phyloP scores from a whole-genome alignment of 441 rosid species.

The Theobroma grandiflorum region DNA sequence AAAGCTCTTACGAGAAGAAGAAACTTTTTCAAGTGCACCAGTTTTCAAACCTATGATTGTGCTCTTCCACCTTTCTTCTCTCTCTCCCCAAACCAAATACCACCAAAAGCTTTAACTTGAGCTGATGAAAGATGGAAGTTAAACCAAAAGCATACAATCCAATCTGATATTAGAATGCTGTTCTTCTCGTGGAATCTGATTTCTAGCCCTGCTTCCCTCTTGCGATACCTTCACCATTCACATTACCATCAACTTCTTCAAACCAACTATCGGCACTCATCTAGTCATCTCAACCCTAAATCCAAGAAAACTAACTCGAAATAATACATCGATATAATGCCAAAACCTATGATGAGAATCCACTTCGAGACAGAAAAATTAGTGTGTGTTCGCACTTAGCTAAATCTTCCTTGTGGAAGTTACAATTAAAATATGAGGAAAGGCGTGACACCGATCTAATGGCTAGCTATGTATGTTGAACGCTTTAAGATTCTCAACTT shows the following conservation, averaged over 20 bases:
- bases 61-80: slow-evolving; percentile 20
- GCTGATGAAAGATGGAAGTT: neutral
- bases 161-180: neutral
- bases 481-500: slow-evolving; percentile 20
- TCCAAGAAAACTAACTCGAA: neutral
- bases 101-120: slow-evolving; percentile 12
- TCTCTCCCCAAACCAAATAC: neutral
- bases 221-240: neutral
- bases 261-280: neutral
- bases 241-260: slow-evolving; percentile 3
- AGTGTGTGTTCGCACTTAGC: neutral
- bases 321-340: too few relatives aligned
- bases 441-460: slow-evolving; percentile 28
- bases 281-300: neutral
- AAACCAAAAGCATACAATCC: slow-evolving; percentile 25
- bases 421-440: neutral
- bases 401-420: slow-evolving; percentile 2
- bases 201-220: neutral
- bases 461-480: neutral
- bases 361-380: neutral
- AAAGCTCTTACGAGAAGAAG: slow-evolving; percentile 14
- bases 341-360: neutral
- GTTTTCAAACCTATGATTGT: slow-evolving; percentile 33
- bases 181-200: slow-evolving; percentile 3
- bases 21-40: slow-evolving; percentile 26